A percentile compares a stretch with the other conserved stretches of the same genome.
Evolutionary conservation across 768 basidiomycete genomes (phyloP).

Genomic region (Trametes gibbosa): DNA sequence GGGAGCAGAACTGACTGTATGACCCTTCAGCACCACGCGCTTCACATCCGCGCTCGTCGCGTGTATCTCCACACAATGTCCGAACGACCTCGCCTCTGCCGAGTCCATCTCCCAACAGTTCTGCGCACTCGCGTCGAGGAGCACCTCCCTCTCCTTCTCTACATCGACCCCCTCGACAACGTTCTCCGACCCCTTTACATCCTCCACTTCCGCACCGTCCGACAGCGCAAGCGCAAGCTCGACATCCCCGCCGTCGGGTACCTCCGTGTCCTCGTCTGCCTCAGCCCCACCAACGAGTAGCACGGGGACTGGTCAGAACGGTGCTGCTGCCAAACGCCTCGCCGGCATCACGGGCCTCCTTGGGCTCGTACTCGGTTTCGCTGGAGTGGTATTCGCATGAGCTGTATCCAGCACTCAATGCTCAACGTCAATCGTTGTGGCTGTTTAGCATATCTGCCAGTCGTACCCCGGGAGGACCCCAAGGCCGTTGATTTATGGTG

Average conservation of each 20-base stretch:
- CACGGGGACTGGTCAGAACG: not conserved
- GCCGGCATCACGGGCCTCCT: not conserved
- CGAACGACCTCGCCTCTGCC: conserved; percentile 35
- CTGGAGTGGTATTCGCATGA: too few species aligned
- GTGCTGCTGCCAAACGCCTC: not conserved
- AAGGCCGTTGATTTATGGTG: too few species aligned
- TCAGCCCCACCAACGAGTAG: not conserved
- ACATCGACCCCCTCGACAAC: conserved; percentile 21
- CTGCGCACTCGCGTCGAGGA: conserved; percentile 40
- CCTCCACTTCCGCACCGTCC: conserved; percentile 7
- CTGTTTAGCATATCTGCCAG: too few species aligned
- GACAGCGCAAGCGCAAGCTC: not conserved
- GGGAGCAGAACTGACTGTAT: not conserved
- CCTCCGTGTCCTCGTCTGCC: not conserved
- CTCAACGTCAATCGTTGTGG: too few species aligned
- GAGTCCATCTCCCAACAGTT: conserved; percentile 48
- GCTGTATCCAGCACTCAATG: too few species aligned
- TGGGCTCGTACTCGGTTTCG: not conserved
- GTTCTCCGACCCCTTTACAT: conserved; percentile 13
- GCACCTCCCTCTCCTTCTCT: conserved; percentile 38
- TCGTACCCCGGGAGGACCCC: too few species aligned
- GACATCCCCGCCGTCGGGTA: not conserved
- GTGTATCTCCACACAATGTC: conserved; percentile 39
- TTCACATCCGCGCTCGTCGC: conserved; percentile 38
- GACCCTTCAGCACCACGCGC: conserved; percentile 17